These are phyloP conservation scores for Rhazya stricta DNA, from an alignment of 257 asterid genomes.

Conservation along the genomic window DNA sequence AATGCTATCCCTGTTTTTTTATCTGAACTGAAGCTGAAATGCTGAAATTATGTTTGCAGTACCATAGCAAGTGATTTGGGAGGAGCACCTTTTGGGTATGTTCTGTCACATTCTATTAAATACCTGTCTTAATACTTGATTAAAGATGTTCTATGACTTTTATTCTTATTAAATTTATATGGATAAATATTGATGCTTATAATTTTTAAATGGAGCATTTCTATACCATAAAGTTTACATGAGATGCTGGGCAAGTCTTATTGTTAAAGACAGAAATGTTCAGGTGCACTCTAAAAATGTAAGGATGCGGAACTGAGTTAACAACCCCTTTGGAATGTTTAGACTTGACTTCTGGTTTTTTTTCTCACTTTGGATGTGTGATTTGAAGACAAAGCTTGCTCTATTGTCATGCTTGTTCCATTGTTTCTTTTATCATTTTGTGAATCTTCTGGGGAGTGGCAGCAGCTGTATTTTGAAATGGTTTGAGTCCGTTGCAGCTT, in stretches of 20 bases:
- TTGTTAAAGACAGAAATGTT: not conserved
- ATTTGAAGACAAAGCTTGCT: not conserved
- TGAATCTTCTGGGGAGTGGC: not conserved
- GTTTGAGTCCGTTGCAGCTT: not conserved
- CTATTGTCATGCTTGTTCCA: not conserved
- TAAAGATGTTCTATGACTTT: not conserved
- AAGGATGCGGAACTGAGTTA: not conserved
- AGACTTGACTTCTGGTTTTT: not conserved
- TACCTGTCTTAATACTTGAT: not conserved
- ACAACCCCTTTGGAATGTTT: not conserved
- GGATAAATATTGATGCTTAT: not conserved
- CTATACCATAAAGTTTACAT: not conserved
- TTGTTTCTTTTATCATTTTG: not conserved
- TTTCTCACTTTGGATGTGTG: not conserved
- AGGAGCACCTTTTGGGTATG: constrained; percentile 96
- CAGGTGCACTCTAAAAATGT: not conserved
- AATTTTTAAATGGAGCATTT: not conserved
- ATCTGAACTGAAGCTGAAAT: not conserved
- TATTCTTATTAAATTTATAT: not conserved
- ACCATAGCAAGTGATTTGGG: constrained; percentile 69
- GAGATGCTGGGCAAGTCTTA: not conserved
- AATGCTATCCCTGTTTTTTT: not conserved
- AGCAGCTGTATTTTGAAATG: not conserved
- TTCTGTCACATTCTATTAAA: constrained; percentile 1
- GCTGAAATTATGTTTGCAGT: constrained; percentile 42